Evolutionary conservation across 495 filamentous ascomycete species (phyloP), one percentile per base, ranked within the genome.

Genomic region (Hypoxylon fuscum): DNA sequence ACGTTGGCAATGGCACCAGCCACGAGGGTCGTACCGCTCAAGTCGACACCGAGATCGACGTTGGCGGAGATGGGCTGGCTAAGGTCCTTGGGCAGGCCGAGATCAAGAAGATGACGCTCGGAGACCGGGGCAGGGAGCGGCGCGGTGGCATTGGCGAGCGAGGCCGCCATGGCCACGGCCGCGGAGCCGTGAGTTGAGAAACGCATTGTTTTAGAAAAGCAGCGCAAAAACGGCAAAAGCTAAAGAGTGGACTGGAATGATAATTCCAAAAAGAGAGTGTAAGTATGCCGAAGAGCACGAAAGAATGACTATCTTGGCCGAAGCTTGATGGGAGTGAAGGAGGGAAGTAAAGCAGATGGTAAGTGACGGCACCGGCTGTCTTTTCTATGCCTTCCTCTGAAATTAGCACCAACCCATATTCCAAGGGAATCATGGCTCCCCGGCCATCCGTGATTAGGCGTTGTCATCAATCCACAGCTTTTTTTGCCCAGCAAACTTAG

Each of bases 191-290:
- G 60, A 34, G 56, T 67, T 42, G 69, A 59, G 45, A 72, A 68
- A 62, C 69, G 69, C 69, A 72, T 72, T 54, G 50, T 59, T 20
- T 20, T 20, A 34, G 34, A 29, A 62, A 41, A 53, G 45, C 21
- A 45, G 47, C 27, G 23, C 49, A 43, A 34, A 62, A 59, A 61
- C 66, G 58, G 55, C 55, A 69, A 63, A 21, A 32, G 52, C 18
- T 65, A 69, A 70, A 70, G 66, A 72, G 51, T 71, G 69, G 69
- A 70, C 66, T 68, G 69, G 67, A 72, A 51, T 34, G 57, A 54
- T 64, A 51, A 63, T 69, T 64, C 66, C 69, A 47, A 63, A 61
- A 27, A 27, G 44, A 59, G 64, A 72, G 47, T 22, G 67, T 62
- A 43, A 57, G 32, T 22, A 70, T 68, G 69, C 69, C 56, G 54